A percentile compares a stretch with the other conserved stretches of the same genome.
Conservation (phyloP, 352 stramenopile species). For the Phytophthora fragariae region DNA sequence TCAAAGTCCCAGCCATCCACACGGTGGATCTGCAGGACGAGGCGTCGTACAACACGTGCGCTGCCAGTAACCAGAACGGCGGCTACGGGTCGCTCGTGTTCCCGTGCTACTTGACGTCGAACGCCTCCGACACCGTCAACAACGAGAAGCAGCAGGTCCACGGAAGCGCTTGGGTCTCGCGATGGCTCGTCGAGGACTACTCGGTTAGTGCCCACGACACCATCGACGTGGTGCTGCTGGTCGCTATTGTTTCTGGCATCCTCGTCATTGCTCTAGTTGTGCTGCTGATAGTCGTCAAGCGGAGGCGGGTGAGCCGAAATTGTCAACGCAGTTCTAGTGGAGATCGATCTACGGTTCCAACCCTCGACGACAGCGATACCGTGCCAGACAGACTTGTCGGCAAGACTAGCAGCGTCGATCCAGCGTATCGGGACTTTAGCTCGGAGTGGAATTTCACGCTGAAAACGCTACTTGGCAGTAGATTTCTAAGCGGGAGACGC, state of each 20-base stretch:
- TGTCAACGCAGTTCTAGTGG: background rate
- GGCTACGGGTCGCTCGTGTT: conserved; percentile 1
- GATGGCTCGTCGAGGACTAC: background rate
- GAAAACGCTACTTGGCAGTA: background rate
- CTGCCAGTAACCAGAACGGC: background rate
- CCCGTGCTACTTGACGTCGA: background rate
- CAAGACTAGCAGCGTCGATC: background rate
- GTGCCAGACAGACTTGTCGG: background rate
- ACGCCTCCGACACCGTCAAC: background rate
- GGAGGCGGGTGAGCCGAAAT: background rate
- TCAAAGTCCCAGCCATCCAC: background rate
- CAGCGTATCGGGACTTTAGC: background rate
- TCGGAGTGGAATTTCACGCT: background rate
- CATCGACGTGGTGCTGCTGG: background rate
- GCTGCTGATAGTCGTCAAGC: background rate
- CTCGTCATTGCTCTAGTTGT: background rate
- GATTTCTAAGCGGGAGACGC: background rate
- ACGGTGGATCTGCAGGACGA: background rate
- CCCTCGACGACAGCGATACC: background rate
- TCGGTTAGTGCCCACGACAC: background rate
- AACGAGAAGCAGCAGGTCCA: background rate
- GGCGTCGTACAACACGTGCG: background rate
- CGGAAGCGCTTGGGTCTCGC: background rate
- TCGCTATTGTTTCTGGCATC: background rate
- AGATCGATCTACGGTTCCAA: background rate